Conservation (phyloP, 257 asterid genomes). For the Plantago major region DNA sequence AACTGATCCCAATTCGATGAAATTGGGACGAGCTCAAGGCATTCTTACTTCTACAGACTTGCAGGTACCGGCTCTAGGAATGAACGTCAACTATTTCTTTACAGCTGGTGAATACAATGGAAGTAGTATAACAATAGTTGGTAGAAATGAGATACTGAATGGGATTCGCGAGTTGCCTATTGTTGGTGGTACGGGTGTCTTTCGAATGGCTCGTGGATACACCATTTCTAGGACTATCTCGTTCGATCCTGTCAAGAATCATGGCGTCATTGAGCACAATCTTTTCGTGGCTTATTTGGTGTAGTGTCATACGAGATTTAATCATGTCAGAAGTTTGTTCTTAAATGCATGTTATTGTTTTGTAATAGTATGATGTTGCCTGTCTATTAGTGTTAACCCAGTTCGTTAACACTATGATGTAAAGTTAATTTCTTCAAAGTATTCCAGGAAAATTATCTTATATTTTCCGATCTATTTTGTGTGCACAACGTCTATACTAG, state of each 20-base stretch:
- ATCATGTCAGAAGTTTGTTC: too few relatives aligned
- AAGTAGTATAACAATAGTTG: not conserved
- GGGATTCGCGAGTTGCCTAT: conserved; percentile 4
- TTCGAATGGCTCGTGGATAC: conserved; percentile 8
- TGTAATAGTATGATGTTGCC: too few relatives aligned
- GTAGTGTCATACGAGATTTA: too few relatives aligned
- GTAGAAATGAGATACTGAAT: not conserved
- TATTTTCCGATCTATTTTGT: too few relatives aligned
- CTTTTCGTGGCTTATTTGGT: too few relatives aligned
- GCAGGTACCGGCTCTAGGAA: not conserved
- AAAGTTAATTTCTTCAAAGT: too few relatives aligned
- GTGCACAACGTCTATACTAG: too few relatives aligned
- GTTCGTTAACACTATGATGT: too few relatives aligned
- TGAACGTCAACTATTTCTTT: conserved; percentile 4
- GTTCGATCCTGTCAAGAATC: not conserved
- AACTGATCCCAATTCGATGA: conserved; percentile 3
- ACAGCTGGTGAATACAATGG: conserved; percentile 9
- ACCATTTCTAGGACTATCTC: conserved; percentile 5
- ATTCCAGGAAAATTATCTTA: too few relatives aligned
- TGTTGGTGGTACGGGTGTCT: conserved; percentile 11
- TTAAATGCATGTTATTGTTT: too few relatives aligned
- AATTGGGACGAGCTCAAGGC: conserved; percentile 13
- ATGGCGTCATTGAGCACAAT: not conserved
- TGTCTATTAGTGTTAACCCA: too few relatives aligned
- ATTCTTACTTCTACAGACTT: not conserved